Base-by-base conservation (phyloP, 2,329 filamentous ascomycete genomes). In the Beauveria caledonica region DNA sequence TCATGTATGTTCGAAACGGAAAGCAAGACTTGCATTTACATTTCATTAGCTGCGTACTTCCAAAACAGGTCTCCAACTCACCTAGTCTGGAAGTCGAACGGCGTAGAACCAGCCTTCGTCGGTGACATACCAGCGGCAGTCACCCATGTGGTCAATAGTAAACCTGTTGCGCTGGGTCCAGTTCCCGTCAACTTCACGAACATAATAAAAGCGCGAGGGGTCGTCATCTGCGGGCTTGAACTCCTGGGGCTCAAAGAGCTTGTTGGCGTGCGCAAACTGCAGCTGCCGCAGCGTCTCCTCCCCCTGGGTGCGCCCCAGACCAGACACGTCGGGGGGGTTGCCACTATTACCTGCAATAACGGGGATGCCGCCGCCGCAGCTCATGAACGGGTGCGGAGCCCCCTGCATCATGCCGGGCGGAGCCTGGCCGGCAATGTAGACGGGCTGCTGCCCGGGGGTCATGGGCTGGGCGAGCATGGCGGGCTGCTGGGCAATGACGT, bases 181-280 rank as follows among this genome's bases (percentile, higher is more conserved):
- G 62, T 80, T 78, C 54, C 81, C 80, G 70, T 87, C 83, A 65
- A 81, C 72, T 72, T 87, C 83, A 61, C 82, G 80, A 66, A 81
- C 78, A 74, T 79, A 83, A 73, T 86, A 87, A 74, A 83, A 80
- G 63, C 83, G 82, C 49, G 76, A 77, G 44, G 80, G 79, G 70
- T 86, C 80, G 64, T 84, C 79, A 67, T 86, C 84, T 21, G 78
- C 77, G 2, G 85, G 85, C 71, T 85, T 83, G 68, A 86, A 84
- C 65, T 86, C 83, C 74, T 86, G 83, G 17, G 81, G 78, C 69
- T 83, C 78, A 64, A 80, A 77, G 64, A 80, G 73, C 65, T 76
- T 75, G 69, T 80, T 80, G 64, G 73, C 70, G 62, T 77, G 68
- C n/a, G 80, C 78, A 63, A 80, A 77, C 65, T 80, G 72, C 49